phyloP scores from a whole-genome alignment of 352 stramenopile species.

The Pythium aristosporum region DNA sequence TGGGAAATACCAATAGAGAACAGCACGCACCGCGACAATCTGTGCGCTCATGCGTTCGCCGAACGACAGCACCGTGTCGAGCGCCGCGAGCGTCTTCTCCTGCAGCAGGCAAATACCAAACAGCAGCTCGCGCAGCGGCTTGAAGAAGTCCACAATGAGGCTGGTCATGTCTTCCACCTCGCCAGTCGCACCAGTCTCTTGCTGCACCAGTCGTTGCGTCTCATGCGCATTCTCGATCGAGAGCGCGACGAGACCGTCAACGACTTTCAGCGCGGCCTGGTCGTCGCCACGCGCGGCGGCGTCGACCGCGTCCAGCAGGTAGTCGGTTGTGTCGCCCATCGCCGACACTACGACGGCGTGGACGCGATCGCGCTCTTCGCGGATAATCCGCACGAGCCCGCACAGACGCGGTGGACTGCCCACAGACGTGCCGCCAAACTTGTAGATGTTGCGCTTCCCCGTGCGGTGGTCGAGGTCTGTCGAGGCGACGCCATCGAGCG shows the following conservation, averaged over 20 bases:
- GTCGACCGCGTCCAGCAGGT: constrained; percentile 61
- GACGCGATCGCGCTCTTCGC: constrained; percentile 52
- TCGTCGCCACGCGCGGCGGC: constrained; percentile 56
- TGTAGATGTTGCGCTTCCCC: constrained; percentile 78
- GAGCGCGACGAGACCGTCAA: constrained; percentile 59
- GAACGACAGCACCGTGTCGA: constrained; percentile 79
- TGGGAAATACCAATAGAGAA: background rate
- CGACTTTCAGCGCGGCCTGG: constrained; percentile 37
- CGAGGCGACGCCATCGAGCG: constrained; percentile 27
- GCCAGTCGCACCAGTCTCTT: constrained; percentile 20
- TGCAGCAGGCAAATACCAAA: constrained; percentile 75
- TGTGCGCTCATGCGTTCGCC: constrained; percentile 73
- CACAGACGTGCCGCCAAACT: constrained; percentile 80
- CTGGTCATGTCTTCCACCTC: constrained; percentile 54
- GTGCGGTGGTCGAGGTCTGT: constrained; percentile 48
- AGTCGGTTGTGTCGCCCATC: constrained; percentile 81
- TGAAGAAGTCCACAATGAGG: constrained; percentile 59
- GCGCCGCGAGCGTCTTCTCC: constrained; percentile 64
- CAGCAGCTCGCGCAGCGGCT: constrained; percentile 72
- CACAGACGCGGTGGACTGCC: constrained; percentile 62
- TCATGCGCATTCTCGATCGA: constrained; percentile 71
- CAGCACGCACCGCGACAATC: constrained; percentile 54
- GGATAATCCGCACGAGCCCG: constrained; percentile 65
- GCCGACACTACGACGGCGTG: constrained; percentile 75
- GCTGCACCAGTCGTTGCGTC: constrained; percentile 45